phyloP scores from a whole-genome alignment of 495 filamentous ascomycete genomes.

The Tuber aestivum region DNA sequence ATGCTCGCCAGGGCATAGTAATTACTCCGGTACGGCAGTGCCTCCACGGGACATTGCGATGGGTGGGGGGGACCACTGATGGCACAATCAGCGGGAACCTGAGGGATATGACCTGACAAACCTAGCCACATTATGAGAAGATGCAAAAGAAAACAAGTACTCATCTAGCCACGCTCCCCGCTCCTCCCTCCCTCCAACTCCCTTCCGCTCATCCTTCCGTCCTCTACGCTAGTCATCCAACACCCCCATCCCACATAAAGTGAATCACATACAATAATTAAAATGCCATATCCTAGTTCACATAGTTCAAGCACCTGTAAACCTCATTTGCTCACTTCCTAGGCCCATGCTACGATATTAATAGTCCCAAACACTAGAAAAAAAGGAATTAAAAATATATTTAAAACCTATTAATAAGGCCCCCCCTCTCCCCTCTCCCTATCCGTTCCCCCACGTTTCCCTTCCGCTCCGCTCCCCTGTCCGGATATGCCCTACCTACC shows the following conservation, averaged over 20 bases:
- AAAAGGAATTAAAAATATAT: conserved; percentile 10
- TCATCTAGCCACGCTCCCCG: background rate
- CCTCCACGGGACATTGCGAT: background rate
- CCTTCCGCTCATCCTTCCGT: background rate
- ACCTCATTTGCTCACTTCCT: background rate
- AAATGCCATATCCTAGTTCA: background rate
- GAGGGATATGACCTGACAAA: background rate
- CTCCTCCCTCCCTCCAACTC: background rate
- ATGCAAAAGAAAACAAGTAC: background rate
- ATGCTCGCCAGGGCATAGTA: background rate
- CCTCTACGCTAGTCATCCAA: background rate
- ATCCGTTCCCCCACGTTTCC: conserved; percentile 4
- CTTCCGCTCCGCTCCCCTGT: conserved; percentile 8
- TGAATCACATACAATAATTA: background rate
- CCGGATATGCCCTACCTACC: background rate
- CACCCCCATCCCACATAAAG: background rate
- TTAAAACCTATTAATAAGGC: conserved; percentile 1
- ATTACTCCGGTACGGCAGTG: background rate
- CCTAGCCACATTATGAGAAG: background rate
- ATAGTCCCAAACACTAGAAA: background rate
- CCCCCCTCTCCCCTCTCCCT: background rate
- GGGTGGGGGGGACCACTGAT: background rate
- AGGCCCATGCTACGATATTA: background rate
- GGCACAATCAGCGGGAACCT: background rate
- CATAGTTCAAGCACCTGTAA: background rate